These are phyloP conservation scores for Kurtzmaniella quercitrusa DNA, from an alignment of 1,139 yeast species.

Conservation along the genomic window DNA sequence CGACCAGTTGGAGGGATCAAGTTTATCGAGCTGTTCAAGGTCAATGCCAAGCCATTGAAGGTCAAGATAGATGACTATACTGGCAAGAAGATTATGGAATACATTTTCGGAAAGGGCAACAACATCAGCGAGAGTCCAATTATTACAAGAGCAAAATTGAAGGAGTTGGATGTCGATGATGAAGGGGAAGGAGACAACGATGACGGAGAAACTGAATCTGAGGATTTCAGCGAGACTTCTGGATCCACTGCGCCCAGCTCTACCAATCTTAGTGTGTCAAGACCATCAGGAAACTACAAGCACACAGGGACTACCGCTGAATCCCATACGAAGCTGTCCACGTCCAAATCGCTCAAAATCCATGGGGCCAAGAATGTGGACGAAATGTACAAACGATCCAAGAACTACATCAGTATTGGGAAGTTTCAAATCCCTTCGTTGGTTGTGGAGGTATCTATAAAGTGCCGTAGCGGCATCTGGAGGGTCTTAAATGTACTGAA, in stretches of 20 bases:
- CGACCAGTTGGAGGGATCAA: conserved; percentile 67
- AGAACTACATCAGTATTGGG: conserved; percentile 52
- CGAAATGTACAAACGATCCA: conserved; percentile 57
- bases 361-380: conserved; percentile 37
- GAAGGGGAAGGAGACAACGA: conserved; percentile 10
- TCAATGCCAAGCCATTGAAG: conserved; percentile 51
- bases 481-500: conserved; percentile 59
- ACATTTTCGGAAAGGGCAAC: conserved; percentile 47
- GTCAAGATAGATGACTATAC: conserved; percentile 59
- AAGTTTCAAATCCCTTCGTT: conserved; percentile 44
- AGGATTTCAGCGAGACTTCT: conserved; percentile 6
- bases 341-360: conserved; percentile 10
- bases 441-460: conserved; percentile 51
- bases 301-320: background rate
- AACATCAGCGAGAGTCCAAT: conserved; percentile 26
- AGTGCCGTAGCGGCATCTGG: conserved; percentile 50
- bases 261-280: background rate
- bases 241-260: background rate
- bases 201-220: conserved; percentile 7
- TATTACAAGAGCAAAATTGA: background rate
- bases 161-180: conserved; percentile 9
- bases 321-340: conserved; percentile 8
- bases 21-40: conserved; percentile 50
- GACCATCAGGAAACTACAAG: background rate
- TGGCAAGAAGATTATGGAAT: conserved; percentile 51